Evolutionary conservation across 257 asterid genomes (phyloP), one percentile per base, ranked within the genome.

Genomic region (Cynanchum wilfordii): DNA sequence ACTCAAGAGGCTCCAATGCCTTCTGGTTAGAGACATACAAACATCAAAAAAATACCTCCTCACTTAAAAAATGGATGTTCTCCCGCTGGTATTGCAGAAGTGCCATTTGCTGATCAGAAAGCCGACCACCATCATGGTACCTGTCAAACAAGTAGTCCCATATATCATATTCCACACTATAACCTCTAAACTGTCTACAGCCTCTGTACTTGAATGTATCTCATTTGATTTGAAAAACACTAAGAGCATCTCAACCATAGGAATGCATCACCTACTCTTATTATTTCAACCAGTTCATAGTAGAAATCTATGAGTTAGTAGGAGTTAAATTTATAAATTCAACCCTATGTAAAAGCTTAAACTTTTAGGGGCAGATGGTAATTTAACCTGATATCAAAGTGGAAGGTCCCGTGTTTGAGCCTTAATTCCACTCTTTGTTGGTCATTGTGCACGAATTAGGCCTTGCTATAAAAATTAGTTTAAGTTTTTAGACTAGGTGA

Each of bases 41-140:
- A n/a, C 66, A 45, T 70, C 33, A 66, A 15, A 64, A 64, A 42
- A 62, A 76, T 88, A 95, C 98, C 97, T 92, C 99, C 87, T 95
- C 99, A 75, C 96, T 90, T 66, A 95, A 84, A 82, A 95, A 95
- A 88, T 95, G 98, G 72, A 95, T 90, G 83, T 95, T 95, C 87
- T 95, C 99, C 69, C 95, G 93, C 84, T 95, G 99, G 84, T 95
- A 92, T 74, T 95, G 98, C 89, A 95, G 82, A 82, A 95, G 80
- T 22, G 98, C 98, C 99, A 95, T 95, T 87, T 95, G 99, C 86
- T 91, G 99, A 95, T 95, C 99, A 52, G 98, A 95, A 30, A 95
- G 89, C 30, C 98, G 86, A 17, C 98, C 96, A 45, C 98, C 95
- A 12, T 95, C 97, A 73, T 95, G 93, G 84, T 92, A 90, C 86